Conservation (phyloP, 2,329 filamentous ascomycete species). For the Mycosphaerella sp. region DNA sequence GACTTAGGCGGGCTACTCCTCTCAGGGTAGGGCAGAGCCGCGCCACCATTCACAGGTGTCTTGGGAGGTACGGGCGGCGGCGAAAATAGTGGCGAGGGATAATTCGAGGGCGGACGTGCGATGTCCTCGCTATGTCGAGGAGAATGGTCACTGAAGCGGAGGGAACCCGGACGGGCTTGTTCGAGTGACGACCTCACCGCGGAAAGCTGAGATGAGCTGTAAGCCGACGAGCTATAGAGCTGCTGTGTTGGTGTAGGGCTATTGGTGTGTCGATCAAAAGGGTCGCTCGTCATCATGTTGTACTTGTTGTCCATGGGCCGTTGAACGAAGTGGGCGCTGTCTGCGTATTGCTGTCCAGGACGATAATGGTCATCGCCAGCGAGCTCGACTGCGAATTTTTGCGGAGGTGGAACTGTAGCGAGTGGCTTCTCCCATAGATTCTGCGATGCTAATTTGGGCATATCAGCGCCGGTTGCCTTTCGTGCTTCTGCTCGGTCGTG, state of each 20-base stretch:
- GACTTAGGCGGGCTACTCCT: constrained; percentile 8
- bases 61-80: constrained; percentile 28
- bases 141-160: constrained; percentile 10
- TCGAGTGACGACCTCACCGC: constrained; percentile 11
- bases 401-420: constrained; percentile 34
- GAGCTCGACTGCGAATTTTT: constrained; percentile 35
- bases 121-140: constrained; percentile 22
- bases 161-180: constrained; percentile 8
- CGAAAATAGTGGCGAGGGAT: not conserved
- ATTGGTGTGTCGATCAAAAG: constrained; percentile 12
- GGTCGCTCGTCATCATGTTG: constrained; percentile 12
- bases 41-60: constrained; percentile 20
- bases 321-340: constrained; percentile 47
- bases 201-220: constrained; percentile 14
- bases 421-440: constrained; percentile 29
- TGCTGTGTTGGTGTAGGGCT: constrained; percentile 2
- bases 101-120: constrained; percentile 5
- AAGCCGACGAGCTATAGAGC: constrained; percentile 11
- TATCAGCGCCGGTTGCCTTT: constrained; percentile 28
- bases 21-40: constrained; percentile 23
- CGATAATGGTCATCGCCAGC: constrained; percentile 28
- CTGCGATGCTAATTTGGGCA: constrained; percentile 20
- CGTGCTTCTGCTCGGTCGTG: constrained; percentile 48
- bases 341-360: constrained; percentile 40
- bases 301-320: constrained; percentile 53